Base-by-base conservation (phyloP, 179 eudicot species). In the Vitellaria paradoxa region DNA sequence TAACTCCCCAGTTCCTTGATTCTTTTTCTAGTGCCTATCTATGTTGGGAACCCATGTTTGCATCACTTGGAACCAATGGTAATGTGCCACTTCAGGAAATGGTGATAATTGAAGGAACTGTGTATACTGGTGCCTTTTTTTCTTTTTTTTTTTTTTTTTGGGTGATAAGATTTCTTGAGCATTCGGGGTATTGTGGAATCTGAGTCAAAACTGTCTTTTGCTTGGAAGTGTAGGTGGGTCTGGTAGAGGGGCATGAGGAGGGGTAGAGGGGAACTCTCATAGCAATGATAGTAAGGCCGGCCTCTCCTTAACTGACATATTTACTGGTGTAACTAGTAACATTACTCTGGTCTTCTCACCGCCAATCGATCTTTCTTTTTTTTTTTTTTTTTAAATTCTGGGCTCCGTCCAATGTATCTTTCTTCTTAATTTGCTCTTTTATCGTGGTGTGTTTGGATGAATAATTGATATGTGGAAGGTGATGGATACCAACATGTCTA, bases 1-100 rank as follows among this genome's bases (percentile, higher is more conserved):
- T 47, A 73, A 73, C 45, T 45, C 46, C 65, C 73, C 50, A 42
- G 18, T 9, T 9, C 49, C 55, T 8, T 67, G 24, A 4, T 69
- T 49, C 2, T 17, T 68, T 24, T 23, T 13, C 65, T 50, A 53
- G 37, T 77, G 70, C 71, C 14, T 71, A 71, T 78, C 76, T 78
- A 52, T 70, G 63, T 72, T 62, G 57, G 80, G 26, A 15, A 70
- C 30, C 37, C 46, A 26, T 52, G 50, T 65, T 45, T 30, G 10
- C 68, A 46, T 46, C 20, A 67, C 37, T 30, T 57, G 73, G 21
- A 73, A 66, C 73, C 70, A 60, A 30, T 75, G 49, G 40, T 60
- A 14, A 71, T 74, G 75, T 76, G 64, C 69, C 76, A 75, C 79
- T 80, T 21, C 26, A 3, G 75, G 62, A 68, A 56, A 42, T 74